Conservation (phyloP, 140 eudicot species). For the Anethum foeniculum region DNA sequence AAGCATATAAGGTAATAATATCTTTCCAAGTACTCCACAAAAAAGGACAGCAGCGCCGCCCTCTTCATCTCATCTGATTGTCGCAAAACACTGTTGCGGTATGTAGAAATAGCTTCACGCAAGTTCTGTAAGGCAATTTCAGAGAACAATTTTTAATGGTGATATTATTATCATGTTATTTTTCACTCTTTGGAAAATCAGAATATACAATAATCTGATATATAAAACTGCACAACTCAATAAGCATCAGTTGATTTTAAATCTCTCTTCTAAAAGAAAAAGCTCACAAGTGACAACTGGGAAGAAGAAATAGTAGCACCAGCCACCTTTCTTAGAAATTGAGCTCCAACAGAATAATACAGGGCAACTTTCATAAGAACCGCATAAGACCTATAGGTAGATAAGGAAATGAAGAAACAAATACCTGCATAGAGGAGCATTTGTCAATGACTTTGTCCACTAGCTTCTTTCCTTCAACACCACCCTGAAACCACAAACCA, state of each 20-base stretch:
- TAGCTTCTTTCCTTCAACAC: conserved; percentile 93
- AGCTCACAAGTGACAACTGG: background rate
- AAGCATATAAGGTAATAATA: conserved; percentile 94
- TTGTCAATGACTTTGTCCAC: conserved; percentile 95
- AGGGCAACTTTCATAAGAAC: conserved; percentile 1
- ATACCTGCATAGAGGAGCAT: conserved; percentile 97
- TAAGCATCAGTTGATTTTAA: conserved; percentile 4
- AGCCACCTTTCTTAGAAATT: background rate
- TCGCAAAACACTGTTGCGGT: conserved; percentile 69
- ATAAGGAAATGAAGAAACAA: background rate
- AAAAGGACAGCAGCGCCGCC: conserved; percentile 89
- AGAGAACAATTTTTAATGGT: conserved; percentile 9
- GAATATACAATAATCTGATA: background rate
- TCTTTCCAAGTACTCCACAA: conserved; percentile 96
- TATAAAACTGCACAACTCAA: conserved; percentile 4
- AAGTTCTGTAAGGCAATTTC: conserved; percentile 56
- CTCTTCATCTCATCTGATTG: conserved; percentile 96
- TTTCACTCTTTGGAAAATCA: background rate
- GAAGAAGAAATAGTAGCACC: background rate
- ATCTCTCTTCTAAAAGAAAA: background rate
- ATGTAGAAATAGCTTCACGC: conserved; percentile 92
- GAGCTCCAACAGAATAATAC: background rate
- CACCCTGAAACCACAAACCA: conserved; percentile 59
- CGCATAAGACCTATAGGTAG: background rate
- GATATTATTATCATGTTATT: background rate